Percentiles rank a stretch among this genome's conserved stretches.
Conservation (phyloP, 257 asterid species). For the Knoxia roxburghii region DNA sequence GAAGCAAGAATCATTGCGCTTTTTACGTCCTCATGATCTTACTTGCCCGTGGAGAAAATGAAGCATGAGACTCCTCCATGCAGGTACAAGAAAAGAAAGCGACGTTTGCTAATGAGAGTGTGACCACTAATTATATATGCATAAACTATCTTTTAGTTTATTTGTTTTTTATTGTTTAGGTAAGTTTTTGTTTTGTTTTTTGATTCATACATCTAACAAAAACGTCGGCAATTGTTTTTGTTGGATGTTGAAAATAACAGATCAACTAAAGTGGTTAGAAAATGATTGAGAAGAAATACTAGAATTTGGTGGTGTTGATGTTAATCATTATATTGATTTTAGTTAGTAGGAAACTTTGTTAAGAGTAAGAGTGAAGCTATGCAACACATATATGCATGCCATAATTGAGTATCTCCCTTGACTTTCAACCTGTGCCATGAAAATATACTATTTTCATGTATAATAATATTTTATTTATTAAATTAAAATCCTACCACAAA, state of each 20-base stretch:
- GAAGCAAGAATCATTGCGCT: slow-evolving; percentile 6
- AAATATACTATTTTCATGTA: too few relatives aligned
- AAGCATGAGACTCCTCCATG: background rate
- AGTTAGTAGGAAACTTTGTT: background rate
- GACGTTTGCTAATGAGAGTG: slow-evolving; percentile 10
- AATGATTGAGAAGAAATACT: slow-evolving; percentile 7
- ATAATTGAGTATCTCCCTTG: background rate
- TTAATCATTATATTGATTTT: slow-evolving; percentile 4
- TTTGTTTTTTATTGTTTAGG: slow-evolving; percentile 14
- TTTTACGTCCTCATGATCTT: background rate
- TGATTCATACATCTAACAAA: slow-evolving; percentile 5
- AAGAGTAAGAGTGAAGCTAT: slow-evolving; percentile 1
- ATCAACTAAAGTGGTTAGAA: slow-evolving; percentile 27
- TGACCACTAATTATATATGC: slow-evolving; percentile 6
- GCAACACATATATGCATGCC: background rate
- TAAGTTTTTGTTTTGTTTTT: slow-evolving; percentile 22
- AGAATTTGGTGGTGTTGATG: slow-evolving; percentile 3
- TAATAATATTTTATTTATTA: too few relatives aligned
- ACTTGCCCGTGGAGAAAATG: background rate
- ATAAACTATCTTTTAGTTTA: background rate
- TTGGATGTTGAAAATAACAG: slow-evolving; percentile 24
- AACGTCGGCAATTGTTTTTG: background rate
- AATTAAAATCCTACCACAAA: too few relatives aligned
- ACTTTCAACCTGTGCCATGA: background rate
- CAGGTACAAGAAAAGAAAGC: slow-evolving; percentile 9